Evolutionary conservation across 2,329 filamentous ascomycete species (phyloP).

Genomic region (Talaromyces sp.): DNA sequence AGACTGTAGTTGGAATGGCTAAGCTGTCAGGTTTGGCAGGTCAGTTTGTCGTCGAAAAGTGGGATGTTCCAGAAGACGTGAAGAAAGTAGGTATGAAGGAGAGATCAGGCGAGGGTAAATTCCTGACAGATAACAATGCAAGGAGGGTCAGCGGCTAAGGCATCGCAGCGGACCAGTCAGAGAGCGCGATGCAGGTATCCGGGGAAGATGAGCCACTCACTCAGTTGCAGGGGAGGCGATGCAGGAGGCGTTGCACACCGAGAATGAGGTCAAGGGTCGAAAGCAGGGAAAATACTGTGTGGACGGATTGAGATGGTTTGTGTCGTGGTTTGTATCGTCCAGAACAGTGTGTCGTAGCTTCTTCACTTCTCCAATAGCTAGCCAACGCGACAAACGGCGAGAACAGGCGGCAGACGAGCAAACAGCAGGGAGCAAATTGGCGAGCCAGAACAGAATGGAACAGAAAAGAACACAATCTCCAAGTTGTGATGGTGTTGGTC

Average conservation of each 20-base stretch:
- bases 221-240: background rate
- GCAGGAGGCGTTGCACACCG: constrained; percentile 12
- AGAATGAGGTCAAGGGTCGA: constrained; percentile 1
- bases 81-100: background rate
- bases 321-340: background rate
- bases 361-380: background rate
- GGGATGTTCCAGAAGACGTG: constrained; percentile 14
- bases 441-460: background rate
- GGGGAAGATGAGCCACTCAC: constrained; percentile 13
- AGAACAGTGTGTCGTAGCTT: background rate
- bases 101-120: background rate
- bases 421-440: background rate
- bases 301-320: background rate
- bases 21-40: background rate
- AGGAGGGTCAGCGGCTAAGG: constrained; percentile 15
- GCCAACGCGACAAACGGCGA: background rate
- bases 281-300: background rate
- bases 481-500: background rate
- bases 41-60: background rate
- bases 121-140: constrained; percentile 12
- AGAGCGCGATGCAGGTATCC: constrained; percentile 17
- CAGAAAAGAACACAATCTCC: background rate
- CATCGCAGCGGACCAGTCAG: constrained; percentile 7
- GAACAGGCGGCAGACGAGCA: background rate
- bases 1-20: background rate